phyloP scores from a whole-genome alignment of 2,329 filamentous ascomycete species.

The Geosmithia putterillii region DNA sequence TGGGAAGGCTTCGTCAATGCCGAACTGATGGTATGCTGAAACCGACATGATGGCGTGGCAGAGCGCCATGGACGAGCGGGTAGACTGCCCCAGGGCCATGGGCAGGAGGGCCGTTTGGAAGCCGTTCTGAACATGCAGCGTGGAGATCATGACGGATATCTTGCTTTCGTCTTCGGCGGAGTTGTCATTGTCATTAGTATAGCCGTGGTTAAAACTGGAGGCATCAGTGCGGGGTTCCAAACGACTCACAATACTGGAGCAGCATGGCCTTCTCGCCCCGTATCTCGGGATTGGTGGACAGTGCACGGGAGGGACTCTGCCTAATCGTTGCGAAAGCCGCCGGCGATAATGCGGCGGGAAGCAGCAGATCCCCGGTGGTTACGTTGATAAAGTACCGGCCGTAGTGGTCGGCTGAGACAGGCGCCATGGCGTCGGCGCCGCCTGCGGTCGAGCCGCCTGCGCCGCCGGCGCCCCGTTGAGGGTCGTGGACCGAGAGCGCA shows the following conservation, averaged over 20 bases:
- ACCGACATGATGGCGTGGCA: slow-evolving; percentile 31
- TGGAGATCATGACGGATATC: slow-evolving; percentile 32
- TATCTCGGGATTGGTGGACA: slow-evolving; percentile 3
- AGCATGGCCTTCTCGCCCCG: slow-evolving; percentile 6
- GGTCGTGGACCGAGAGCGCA: slow-evolving; percentile 4
- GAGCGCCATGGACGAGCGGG: slow-evolving; percentile 22
- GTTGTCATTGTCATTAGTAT: neutral
- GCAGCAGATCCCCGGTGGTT: slow-evolving; percentile 20
- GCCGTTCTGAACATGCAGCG: slow-evolving; percentile 30
- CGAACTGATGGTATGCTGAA: slow-evolving; percentile 27
- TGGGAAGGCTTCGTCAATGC: slow-evolving; percentile 22
- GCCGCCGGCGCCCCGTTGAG: neutral
- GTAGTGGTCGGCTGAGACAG: slow-evolving; percentile 10
- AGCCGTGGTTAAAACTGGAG: too few relatives aligned
- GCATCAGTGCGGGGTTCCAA: neutral
- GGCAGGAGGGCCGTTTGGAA: slow-evolving; percentile 31
- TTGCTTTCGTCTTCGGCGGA: slow-evolving; percentile 23
- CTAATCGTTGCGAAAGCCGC: too few relatives aligned
- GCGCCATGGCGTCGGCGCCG: slow-evolving; percentile 11
- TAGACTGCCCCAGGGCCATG: slow-evolving; percentile 25
- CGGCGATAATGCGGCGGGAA: neutral
- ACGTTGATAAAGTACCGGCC: slow-evolving; percentile 25
- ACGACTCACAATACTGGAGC: slow-evolving; percentile 9
- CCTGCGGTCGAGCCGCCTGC: too few relatives aligned
- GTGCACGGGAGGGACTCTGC: neutral